phyloP scores from a whole-genome alignment of 495 filamentous ascomycete genomes.

The Hypomontagnella monticulosa region DNA sequence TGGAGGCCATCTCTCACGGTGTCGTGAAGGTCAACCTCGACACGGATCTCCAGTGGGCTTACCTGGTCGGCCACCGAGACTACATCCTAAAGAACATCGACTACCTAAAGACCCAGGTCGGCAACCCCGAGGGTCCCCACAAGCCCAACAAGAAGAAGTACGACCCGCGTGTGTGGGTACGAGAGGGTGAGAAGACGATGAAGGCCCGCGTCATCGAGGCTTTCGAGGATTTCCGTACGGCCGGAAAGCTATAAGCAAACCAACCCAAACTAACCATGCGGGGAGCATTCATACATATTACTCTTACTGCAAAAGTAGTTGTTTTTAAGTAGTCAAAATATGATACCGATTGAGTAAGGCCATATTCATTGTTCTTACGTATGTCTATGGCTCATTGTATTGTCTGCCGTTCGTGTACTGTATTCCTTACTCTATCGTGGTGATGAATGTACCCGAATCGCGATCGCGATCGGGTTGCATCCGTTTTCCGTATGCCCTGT shows the following conservation, averaged over 20 bases:
- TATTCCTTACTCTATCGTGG: not conserved
- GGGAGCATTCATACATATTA: constrained; percentile 14
- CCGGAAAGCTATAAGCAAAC: constrained; percentile 77
- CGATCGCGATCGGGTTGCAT: not conserved
- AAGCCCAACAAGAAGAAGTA: constrained; percentile 99
- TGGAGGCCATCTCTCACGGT: constrained; percentile 85
- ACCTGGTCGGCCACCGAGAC: constrained; percentile 90
- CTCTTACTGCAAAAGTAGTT: constrained; percentile 11
- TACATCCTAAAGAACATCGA: constrained; percentile 95
- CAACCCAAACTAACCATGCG: not conserved
- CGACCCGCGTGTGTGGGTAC: constrained; percentile 82
- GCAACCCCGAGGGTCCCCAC: constrained; percentile 93
- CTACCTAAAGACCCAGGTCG: constrained; percentile 83
- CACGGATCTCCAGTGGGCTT: constrained; percentile 88
- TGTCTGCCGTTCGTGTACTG: not conserved
- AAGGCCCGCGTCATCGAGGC: constrained; percentile 78
- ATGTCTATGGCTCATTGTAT: not conserved
- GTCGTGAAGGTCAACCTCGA: constrained; percentile 99
- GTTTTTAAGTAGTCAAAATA: constrained; percentile 16
- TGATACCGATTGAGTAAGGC: constrained; percentile 6
- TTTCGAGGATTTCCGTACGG: constrained; percentile 91
- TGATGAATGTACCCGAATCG: too few species aligned
- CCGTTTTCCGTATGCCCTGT: not conserved
- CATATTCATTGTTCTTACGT: not conserved
- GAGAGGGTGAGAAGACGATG: constrained; percentile 99